Conservation (phyloP, 345 rosid genomes). For the Ailanthus altissimus region DNA sequence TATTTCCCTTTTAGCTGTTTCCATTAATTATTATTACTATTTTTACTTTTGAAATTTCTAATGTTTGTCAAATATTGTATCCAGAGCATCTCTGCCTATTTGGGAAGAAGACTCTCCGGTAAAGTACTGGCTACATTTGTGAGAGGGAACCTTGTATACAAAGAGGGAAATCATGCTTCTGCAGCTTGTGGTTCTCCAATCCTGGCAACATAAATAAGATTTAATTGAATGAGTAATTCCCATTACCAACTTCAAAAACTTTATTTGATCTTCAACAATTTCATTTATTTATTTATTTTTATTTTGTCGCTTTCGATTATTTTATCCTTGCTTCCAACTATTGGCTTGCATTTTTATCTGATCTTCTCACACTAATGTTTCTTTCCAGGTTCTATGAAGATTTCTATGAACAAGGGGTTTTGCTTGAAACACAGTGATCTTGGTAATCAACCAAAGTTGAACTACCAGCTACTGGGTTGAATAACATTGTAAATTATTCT, state of each 20-base stretch:
- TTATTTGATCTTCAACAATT: not conserved
- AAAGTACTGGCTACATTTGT: constrained; percentile 82
- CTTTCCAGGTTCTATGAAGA: too few species aligned
- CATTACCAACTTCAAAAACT: not conserved
- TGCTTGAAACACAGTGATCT: too few species aligned
- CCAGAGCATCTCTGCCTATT: constrained; percentile 83
- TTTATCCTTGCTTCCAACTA: not conserved
- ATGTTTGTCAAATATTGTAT: not conserved
- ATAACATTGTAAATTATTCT: not conserved
- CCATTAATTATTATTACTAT: not conserved
- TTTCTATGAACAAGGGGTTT: too few species aligned
- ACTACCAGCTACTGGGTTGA: not conserved
- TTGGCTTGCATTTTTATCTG: not conserved
- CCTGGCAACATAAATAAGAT: constrained; percentile 42
- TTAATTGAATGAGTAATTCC: not conserved
- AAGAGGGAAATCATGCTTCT: constrained; percentile 75
- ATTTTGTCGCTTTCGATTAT: too few species aligned
- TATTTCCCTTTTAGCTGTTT: too few species aligned
- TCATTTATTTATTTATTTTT: not conserved
- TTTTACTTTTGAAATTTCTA: not conserved
- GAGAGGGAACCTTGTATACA: constrained; percentile 85
- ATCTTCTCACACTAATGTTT: too few species aligned
- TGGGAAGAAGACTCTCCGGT: constrained; percentile 75
- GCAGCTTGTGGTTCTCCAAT: constrained; percentile 75
- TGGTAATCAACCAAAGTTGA: not conserved